A percentile compares a stretch with the other conserved stretches of the same genome.
phyloP scores from a whole-genome alignment of 2,329 filamentous ascomycete genomes.

The Penicillium olsonii region DNA sequence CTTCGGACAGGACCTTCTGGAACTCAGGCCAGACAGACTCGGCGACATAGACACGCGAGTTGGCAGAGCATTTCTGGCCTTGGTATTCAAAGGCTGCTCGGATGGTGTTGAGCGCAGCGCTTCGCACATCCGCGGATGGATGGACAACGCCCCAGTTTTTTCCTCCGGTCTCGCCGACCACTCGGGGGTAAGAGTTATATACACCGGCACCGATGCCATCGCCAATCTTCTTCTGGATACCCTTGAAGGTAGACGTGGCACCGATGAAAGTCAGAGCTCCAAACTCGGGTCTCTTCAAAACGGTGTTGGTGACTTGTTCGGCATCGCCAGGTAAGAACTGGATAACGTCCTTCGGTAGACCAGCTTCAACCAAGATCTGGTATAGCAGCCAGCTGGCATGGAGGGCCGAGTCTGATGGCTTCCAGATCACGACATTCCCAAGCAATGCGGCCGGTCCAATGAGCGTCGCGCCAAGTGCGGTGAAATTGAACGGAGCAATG shows the following conservation, averaged over 20 bases:
- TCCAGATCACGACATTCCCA: conserved; percentile 94
- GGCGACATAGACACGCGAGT: conserved; percentile 74
- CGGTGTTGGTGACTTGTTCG: conserved; percentile 73
- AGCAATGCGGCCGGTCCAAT: conserved; percentile 77
- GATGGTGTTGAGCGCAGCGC: conserved; percentile 76
- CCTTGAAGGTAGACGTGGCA: conserved; percentile 83
- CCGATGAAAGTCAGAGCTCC: conserved; percentile 88
- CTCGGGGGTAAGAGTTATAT: conserved; percentile 78
- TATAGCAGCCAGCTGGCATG: conserved; percentile 84
- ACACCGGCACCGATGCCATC: conserved; percentile 73
- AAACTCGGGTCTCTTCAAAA: conserved; percentile 74
- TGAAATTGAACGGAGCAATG: conserved; percentile 92
- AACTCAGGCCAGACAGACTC: conserved; percentile 72
- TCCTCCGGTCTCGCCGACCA: conserved; percentile 84
- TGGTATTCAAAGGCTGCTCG: conserved; percentile 86
- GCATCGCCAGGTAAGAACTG: conserved; percentile 89
- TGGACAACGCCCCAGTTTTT: conserved; percentile 90
- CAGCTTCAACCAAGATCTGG: conserved; percentile 83
- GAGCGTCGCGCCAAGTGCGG: conserved; percentile 84
- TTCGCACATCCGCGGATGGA: conserved; percentile 69
- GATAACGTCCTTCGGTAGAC: conserved; percentile 80
- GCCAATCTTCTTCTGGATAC: conserved; percentile 81
- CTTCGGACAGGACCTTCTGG: conserved; percentile 62
- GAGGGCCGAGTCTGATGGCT: conserved; percentile 81
- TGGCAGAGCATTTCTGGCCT: conserved; percentile 85